Percentiles rank a stretch among this genome's conserved stretches.
Evolutionary conservation across 1,284 basidiomycete species (phyloP).

Genomic region (Rugosomyces carneus): DNA sequence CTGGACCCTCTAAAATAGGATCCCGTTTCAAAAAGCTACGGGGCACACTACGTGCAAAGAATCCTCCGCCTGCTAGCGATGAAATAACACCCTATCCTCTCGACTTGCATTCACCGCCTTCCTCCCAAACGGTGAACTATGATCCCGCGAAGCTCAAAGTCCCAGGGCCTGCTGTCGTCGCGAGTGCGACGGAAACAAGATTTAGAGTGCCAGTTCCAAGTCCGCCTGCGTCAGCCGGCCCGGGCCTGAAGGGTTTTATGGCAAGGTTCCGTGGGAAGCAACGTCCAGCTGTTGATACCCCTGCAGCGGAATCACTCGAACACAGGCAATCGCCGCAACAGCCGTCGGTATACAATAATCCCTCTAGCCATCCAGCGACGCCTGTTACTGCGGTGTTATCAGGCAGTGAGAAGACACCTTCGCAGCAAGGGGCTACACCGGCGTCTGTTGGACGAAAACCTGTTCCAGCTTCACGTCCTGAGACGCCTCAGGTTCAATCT

Average conservation of each 20-base stretch:
- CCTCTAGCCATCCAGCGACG: background rate
- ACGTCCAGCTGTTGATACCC: constrained; percentile 33
- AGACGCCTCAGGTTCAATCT: constrained; percentile 16
- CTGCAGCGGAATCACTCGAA: constrained; percentile 18
- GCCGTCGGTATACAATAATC: background rate
- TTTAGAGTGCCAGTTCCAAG: constrained; percentile 47
- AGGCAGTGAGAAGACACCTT: constrained; percentile 16
- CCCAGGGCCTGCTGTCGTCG: constrained; percentile 27
- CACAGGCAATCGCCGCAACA: constrained; percentile 14
- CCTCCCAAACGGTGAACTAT: constrained; percentile 32
- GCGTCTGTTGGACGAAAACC: constrained; percentile 13
- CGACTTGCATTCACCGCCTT: constrained; percentile 33
- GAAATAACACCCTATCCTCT: constrained; percentile 42
- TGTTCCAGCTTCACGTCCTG: constrained; percentile 20
- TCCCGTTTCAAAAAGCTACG: constrained; percentile 67
- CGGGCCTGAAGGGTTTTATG: constrained; percentile 74
- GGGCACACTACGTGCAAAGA: constrained; percentile 63
- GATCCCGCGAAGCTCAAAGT: constrained; percentile 33
- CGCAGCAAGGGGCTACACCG: constrained; percentile 8
- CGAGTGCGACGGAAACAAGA: constrained; percentile 47
- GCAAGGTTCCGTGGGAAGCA: constrained; percentile 66
- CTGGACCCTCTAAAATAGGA: constrained; percentile 44
- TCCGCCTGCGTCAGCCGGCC: constrained; percentile 64
- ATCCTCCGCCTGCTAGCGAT: constrained; percentile 40
- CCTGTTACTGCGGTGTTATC: constrained; percentile 11